Conservation (phyloP, 2,329 filamentous ascomycete species). For the Fusarium humuli region DNA sequence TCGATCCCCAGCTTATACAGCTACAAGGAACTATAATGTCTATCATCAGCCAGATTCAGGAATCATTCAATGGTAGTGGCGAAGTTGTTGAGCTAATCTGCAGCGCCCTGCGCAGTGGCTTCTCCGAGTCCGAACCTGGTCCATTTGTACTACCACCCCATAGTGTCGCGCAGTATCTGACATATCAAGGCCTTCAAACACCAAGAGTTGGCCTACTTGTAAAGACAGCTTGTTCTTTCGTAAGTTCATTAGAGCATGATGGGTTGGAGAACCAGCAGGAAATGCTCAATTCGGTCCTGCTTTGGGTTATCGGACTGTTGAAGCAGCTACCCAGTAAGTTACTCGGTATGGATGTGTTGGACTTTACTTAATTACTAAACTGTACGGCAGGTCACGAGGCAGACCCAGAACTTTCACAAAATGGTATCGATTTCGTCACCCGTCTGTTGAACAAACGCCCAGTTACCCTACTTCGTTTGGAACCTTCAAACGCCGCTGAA, state of each 20-base stretch:
- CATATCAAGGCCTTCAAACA: slow-evolving; percentile 67
- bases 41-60: slow-evolving; percentile 61
- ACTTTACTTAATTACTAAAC: neutral
- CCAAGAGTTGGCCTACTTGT: slow-evolving; percentile 77
- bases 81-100: slow-evolving; percentile 81
- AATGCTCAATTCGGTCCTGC: slow-evolving; percentile 65
- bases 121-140: slow-evolving; percentile 78
- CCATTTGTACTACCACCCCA: slow-evolving; percentile 80
- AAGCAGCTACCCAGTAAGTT: slow-evolving; percentile 68
- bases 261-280: slow-evolving; percentile 57
- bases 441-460: slow-evolving; percentile 72
- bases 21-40: slow-evolving; percentile 62
- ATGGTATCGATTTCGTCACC: slow-evolving; percentile 77
- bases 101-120: slow-evolving; percentile 77
- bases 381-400: slow-evolving; percentile 70
- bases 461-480: slow-evolving; percentile 68
- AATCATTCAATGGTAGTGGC: slow-evolving; percentile 67
- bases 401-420: slow-evolving; percentile 79
- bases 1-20: slow-evolving; percentile 39
- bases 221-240: slow-evolving; percentile 76
- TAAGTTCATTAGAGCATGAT: slow-evolving; percentile 67
- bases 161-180: slow-evolving; percentile 74
- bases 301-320: slow-evolving; percentile 72
- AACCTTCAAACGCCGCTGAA: slow-evolving; percentile 68
- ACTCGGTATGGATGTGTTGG: neutral